Conservation (phyloP, 192 early-diverging fungal species). For the Gamsiella multidivaricata region DNA sequence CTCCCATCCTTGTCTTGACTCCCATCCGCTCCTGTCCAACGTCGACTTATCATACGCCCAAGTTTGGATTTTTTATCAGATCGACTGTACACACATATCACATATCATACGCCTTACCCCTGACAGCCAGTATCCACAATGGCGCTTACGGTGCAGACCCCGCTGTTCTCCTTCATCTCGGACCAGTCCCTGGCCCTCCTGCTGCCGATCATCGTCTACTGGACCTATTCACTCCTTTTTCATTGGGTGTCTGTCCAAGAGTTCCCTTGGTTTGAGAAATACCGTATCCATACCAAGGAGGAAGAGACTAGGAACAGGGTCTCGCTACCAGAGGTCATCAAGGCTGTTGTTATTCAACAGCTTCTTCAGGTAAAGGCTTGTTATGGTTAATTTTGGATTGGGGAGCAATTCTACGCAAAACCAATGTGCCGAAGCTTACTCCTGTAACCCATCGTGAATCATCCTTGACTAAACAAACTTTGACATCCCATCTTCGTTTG, state of each 20-base stretch:
- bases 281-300: slow-evolving; percentile 69
- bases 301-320: slow-evolving; percentile 69
- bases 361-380: slow-evolving; percentile 62
- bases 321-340: slow-evolving; percentile 68
- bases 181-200: slow-evolving; percentile 61
- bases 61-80: too few species aligned
- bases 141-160: slow-evolving; percentile 36
- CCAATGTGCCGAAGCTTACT: too few species aligned
- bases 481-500: neutral
- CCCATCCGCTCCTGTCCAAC: too few species aligned
- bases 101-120: too few species aligned
- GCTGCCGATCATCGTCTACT: slow-evolving; percentile 71
- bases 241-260: slow-evolving; percentile 66
- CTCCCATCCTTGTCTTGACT: too few species aligned
- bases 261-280: slow-evolving; percentile 70
- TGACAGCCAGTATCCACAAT: too few species aligned
- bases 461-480: neutral
- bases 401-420: too few species aligned
- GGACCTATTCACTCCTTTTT: slow-evolving; percentile 73
- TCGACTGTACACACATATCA: too few species aligned
- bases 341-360: slow-evolving; percentile 73
- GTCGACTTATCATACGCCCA: too few species aligned
- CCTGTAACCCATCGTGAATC: too few species aligned
- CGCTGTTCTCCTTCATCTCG: slow-evolving; percentile 54
- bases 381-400: slow-evolving; percentile 1